Evolutionary conservation across 2,329 filamentous ascomycete genomes (phyloP), one percentile per base, ranked within the genome.

Genomic region (Alternaria sp.): DNA sequence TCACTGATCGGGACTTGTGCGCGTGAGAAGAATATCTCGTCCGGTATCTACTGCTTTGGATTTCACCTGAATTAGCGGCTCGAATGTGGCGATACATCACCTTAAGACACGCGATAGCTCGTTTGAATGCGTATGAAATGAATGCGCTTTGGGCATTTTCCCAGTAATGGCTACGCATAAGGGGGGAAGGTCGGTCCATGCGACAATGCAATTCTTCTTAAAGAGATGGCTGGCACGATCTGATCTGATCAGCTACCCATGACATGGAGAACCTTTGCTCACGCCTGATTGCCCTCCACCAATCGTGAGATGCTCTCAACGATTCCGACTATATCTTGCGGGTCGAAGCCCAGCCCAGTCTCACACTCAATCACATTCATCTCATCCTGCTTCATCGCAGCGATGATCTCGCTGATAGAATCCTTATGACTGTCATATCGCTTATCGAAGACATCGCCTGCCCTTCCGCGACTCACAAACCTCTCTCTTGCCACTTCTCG

Each of bases 21-120:
- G 82, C 79, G 82, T 79, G 66, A 84, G 82, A 84, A 62, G 67
- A 75, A 82, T 80, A 28, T 57, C 62, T 74, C 79, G 81, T 82
- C 82, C 82, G 77, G 83, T 85, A 85, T 85, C 83, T 85, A 81
- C 83, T 81, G 82, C 83, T 83, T 79, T 77, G 77, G 82, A 84
- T 81, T 78, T 77, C 69, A 77, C 73, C 80, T 81, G 80, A 83
- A 83, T 77, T 78, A 81, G 82, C 80, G 82, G 83, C 80, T 85
- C 83, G 83, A 81, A 80, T 81, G 82, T 79, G 81, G 81, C 81
- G 82, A 79, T 74, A 84, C 81, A 84, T 77, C n/a, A 32, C 13
- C 40, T 52, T 47, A 43, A 32, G 19, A 45, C 40, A 17, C 17
- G 19, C 36, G 13, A 13, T 13, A 52, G 36, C 46, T 30, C 13